phyloP scores from a whole-genome alignment of 1,284 basidiomycete species.

The Moesziomyces globuligerus region DNA sequence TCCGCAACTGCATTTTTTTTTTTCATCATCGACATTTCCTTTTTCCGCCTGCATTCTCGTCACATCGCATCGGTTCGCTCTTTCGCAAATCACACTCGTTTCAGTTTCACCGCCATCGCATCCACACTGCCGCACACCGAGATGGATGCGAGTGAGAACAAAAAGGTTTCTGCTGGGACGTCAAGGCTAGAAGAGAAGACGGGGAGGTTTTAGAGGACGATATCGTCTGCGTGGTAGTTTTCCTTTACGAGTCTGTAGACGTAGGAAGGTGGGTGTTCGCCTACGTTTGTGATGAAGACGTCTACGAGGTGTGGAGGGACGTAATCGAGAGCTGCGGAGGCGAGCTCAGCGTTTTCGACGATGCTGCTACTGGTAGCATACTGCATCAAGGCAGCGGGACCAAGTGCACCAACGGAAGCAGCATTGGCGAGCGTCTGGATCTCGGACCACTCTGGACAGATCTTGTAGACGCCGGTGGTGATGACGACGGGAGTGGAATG shows the following conservation, averaged over 20 bases:
- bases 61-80: too few relatives aligned
- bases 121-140: background rate
- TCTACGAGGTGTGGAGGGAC: constrained; percentile 90
- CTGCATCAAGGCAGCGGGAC: constrained; percentile 71
- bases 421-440: constrained; percentile 34
- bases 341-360: constrained; percentile 86
- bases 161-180: too few relatives aligned
- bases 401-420: constrained; percentile 4
- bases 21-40: too few relatives aligned
- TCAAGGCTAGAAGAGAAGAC: too few relatives aligned
- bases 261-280: constrained; percentile 66
- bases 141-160: background rate
- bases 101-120: too few relatives aligned
- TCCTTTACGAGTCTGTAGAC: constrained; percentile 67
- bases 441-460: constrained; percentile 92
- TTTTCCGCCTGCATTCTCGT: too few relatives aligned
- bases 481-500: constrained; percentile 94
- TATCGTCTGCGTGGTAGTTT: constrained; percentile 58
- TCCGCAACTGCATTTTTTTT: too few relatives aligned
- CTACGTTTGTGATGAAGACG: constrained; percentile 91
- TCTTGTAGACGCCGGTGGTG: constrained; percentile 92
- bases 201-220: constrained; percentile 33
- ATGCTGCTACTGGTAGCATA: constrained; percentile 64
- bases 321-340: constrained; percentile 94
- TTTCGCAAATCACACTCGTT: too few relatives aligned